Evolutionary conservation across 2,329 filamentous ascomycete genomes (phyloP).

Genomic region (Colletotrichum lentis): DNA sequence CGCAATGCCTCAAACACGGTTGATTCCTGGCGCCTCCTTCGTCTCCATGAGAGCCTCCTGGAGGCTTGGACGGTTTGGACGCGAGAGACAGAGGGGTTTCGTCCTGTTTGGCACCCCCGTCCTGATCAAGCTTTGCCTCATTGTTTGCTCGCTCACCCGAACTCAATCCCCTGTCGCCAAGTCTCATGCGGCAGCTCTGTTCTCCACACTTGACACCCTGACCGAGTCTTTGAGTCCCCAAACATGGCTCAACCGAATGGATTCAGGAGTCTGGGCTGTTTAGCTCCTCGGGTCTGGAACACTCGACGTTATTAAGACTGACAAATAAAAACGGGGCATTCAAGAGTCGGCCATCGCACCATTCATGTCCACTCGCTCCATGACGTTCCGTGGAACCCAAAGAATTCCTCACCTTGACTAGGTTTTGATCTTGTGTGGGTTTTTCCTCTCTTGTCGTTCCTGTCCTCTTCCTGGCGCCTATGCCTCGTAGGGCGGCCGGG

Average conservation of each 20-base stretch:
- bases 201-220: not conserved
- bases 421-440: no score
- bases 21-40: slow-evolving; percentile 8
- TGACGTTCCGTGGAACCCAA: no score
- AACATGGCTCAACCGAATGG: slow-evolving; percentile 3
- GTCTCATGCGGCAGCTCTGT: slow-evolving; percentile 20
- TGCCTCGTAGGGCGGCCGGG: slow-evolving; percentile 21
- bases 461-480: no score
- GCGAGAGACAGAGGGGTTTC: slow-evolving; percentile 1
- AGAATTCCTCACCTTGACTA: no score
- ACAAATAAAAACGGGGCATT: not conserved
- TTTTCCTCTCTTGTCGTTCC: no score
- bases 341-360: not conserved
- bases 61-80: not conserved
- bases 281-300: slow-evolving; percentile 11
- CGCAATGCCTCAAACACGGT: slow-evolving; percentile 31
- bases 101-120: slow-evolving; percentile 24
- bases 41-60: not conserved
- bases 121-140: not conserved
- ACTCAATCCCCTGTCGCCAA: slow-evolving; percentile 19
- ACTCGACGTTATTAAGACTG: slow-evolving; percentile 4
- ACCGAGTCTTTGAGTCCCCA: not conserved
- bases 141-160: slow-evolving; percentile 31
- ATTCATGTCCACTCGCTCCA: no score
- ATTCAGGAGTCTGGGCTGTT: slow-evolving; percentile 8